These are phyloP conservation scores for barley (Hordeum vulgare) DNA, from an alignment of 176 grass and related monocot species.

Conservation along the genomic window MorexV3_pseudomolecules_assembly NC_058521.1:42462692-42463191, in stretches of 20 bases:
- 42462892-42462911: slow-evolving; percentile 57
- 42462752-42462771: not conserved
- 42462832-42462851: slow-evolving; percentile 56
- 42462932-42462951: not conserved
- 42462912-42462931: not conserved
- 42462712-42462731: not conserved
- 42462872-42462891: slow-evolving; percentile 76
- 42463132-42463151: slow-evolving; percentile 77
- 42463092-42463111: not conserved
- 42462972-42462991: slow-evolving; percentile 68
- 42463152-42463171: slow-evolving; percentile 80
- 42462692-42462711: not conserved
- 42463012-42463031: slow-evolving; percentile 83
- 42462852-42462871: slow-evolving; percentile 73
- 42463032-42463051: slow-evolving; percentile 35
- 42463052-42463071: not conserved
- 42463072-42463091: not conserved
- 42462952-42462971: not conserved
- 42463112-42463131: slow-evolving; percentile 56
- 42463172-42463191: slow-evolving; percentile 81
- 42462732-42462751: not conserved
- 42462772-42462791: not conserved
- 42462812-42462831: slow-evolving; percentile 82
- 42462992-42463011: slow-evolving; percentile 74
- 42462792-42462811: slow-evolving; percentile 38